Base-by-base conservation (phyloP, 352 stramenopile genomes). In the Globisporangium okanoganense region DNA sequence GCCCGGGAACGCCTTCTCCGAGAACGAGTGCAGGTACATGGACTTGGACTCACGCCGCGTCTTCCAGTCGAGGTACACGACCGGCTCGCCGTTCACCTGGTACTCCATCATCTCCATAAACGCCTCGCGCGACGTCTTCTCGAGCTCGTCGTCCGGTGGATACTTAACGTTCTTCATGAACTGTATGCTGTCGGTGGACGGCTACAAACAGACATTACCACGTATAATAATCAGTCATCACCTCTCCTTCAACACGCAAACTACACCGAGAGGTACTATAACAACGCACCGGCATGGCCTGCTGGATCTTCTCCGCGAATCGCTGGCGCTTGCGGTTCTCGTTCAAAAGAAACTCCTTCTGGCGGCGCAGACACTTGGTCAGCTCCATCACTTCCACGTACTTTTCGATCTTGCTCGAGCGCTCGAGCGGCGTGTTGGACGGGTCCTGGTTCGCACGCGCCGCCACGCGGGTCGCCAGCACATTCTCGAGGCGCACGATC, bases 121-220 rank as follows among this genome's bases (percentile, higher is more conserved):
- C 40, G 84, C 81, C 55, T 87, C 81, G 48, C 81, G 75, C 10
- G 82, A 85, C 35, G 78, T 83, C 66, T 91, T 92, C 53, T 90
- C 73, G 33, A 94, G 80, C 58, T 92, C 84, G 20, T 89, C 76
- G 56, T 92, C 84, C 14, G 76, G 50, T 22, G 84, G 84, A 58
- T 82, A 90, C 67, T 92, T 94, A 63, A 94, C 82, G 36, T 90
- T 94, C 66, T 92, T 92, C 81, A 94, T 90, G 66, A 94, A 92
- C 70, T 94, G 84, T 51, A 94, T 87, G 65, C 82, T 91, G 63
- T 94, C 82, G 6, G 84, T 94, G 10, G 84, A 90, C 9, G 82
- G 84, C 79, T 92, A 52, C 13, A 51, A 27, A 22, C 1, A 58
- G 16, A 27, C 53, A 62, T 45, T 64, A 49, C 20, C 41, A n/a